Evolutionary conservation across 768 basidiomycete genomes (phyloP).

Genomic region (Cystobasidium ongulense): DNA sequence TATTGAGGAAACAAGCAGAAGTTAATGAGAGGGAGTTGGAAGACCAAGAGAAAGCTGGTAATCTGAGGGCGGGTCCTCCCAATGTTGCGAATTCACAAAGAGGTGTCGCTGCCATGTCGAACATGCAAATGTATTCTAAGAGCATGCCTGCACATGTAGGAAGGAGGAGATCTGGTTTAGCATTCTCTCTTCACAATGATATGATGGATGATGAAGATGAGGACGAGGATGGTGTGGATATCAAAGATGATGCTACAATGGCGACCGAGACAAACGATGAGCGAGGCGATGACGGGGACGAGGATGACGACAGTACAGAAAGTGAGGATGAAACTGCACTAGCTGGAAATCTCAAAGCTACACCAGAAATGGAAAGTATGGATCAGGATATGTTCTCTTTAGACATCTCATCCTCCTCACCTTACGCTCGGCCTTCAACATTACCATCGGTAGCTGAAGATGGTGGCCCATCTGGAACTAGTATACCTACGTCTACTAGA

Average conservation of each 20-base stretch:
- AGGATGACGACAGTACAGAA: conserved; percentile 9
- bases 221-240: background rate
- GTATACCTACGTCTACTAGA: background rate
- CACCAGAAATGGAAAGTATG: conserved; percentile 13
- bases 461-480: background rate
- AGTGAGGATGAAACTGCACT: background rate
- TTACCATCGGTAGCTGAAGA: background rate
- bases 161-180: background rate
- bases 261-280: background rate
- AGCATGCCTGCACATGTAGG: conserved; percentile 6
- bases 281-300: background rate
- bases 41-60: background rate
- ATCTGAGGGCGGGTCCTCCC: background rate
- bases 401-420: conserved; percentile 1
- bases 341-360: background rate
- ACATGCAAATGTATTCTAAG: background rate
- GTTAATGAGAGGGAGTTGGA: conserved; percentile 1
- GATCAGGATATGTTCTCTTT: conserved; percentile 19
- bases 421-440: background rate
- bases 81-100: background rate
- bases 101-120: background rate
- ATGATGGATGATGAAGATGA: conserved; percentile 16
- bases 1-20: conserved; percentile 19
- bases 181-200: background rate
- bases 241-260: background rate